These are phyloP conservation scores for Fusarium sp. DNA, from an alignment of 2,329 filamentous ascomycete genomes.

Conservation along the genomic window DNA sequence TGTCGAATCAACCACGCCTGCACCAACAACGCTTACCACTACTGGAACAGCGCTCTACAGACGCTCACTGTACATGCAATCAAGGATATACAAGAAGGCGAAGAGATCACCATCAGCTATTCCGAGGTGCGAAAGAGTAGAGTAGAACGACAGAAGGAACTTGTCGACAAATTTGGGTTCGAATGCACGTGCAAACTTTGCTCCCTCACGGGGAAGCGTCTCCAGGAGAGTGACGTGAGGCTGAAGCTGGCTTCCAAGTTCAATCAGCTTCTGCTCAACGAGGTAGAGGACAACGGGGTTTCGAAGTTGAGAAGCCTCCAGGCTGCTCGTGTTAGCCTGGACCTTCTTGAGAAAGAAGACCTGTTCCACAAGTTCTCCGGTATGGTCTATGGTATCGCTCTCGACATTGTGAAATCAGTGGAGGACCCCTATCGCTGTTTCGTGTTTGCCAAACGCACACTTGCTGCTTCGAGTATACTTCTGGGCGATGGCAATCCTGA, in stretches of 20 bases:
- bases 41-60: slow-evolving; percentile 37
- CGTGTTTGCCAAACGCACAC: not conserved
- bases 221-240: slow-evolving; percentile 4
- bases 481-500: not conserved
- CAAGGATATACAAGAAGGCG: slow-evolving; percentile 36
- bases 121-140: not conserved
- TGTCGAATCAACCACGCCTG: slow-evolving; percentile 47
- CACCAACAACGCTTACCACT: slow-evolving; percentile 39
- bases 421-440: slow-evolving; percentile 10
- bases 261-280: not conserved
- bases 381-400: slow-evolving; percentile 50
- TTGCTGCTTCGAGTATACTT: not conserved
- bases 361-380: slow-evolving; percentile 44
- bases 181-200: slow-evolving; percentile 10
- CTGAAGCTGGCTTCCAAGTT: not conserved
- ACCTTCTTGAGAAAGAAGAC: not conserved
- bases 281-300: not conserved
- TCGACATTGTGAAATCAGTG: not conserved
- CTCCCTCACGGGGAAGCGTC: not conserved
- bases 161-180: not conserved
- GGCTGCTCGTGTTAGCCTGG: not conserved
- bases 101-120: slow-evolving; percentile 44
- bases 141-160: not conserved
- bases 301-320: not conserved
- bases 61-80: slow-evolving; percentile 41